Evolutionary conservation across 2,329 filamentous ascomycete species (phyloP).

Genomic region (Cordyceps fumosorosea): DNA sequence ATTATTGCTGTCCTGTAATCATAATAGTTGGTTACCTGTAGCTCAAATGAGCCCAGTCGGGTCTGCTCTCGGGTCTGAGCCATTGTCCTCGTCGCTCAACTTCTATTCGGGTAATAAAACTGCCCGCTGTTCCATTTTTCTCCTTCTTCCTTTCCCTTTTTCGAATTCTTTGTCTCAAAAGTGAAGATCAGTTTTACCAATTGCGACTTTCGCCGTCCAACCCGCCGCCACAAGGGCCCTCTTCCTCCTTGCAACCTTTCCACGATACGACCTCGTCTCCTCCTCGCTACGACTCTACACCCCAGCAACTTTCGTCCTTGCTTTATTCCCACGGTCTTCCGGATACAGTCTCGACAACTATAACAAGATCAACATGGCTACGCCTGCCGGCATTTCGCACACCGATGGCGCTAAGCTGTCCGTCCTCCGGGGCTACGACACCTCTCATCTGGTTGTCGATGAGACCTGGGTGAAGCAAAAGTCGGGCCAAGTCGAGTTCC

Average conservation of each 20-base stretch:
- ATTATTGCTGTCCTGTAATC: too few relatives aligned
- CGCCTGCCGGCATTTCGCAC: not conserved
- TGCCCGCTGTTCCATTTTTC: not conserved
- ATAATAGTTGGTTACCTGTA: too few relatives aligned
- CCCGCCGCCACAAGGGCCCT: not conserved
- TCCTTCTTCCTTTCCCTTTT: not conserved
- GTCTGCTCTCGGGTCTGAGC: too few relatives aligned
- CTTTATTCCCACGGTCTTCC: too few relatives aligned
- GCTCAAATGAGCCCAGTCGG: too few relatives aligned
- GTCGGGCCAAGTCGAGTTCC: conserved; percentile 2
- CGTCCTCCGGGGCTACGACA: conserved; percentile 8
- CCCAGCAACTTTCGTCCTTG: not conserved
- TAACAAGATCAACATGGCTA: not conserved
- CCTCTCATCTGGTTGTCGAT: conserved; percentile 10
- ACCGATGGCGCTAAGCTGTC: conserved; percentile 9
- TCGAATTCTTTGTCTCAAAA: not conserved
- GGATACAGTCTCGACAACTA: not conserved
- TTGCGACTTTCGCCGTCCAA: too few relatives aligned
- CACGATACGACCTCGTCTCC: not conserved
- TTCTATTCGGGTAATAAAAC: not conserved
- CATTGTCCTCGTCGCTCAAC: not conserved
- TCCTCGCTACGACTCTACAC: not conserved
- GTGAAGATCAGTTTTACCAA: not conserved
- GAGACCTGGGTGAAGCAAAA: not conserved
- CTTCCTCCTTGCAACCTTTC: not conserved